Conservation (phyloP, 345 rosid genomes). For the Aquilaria yunnanensis region DNA sequence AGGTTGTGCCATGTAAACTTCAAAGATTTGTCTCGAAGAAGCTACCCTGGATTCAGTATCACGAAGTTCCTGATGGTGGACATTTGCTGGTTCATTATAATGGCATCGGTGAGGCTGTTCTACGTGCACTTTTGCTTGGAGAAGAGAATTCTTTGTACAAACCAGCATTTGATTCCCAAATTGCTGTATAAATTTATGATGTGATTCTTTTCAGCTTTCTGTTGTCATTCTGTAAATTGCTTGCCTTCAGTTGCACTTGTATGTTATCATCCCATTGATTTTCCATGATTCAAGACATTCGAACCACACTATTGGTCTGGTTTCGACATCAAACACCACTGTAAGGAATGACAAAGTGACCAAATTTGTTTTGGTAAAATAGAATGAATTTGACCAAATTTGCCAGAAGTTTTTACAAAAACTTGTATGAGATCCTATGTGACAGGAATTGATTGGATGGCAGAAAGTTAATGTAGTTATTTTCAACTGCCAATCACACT, state of each 20-base stretch:
- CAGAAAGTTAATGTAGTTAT: no score
- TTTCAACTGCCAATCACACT: no score
- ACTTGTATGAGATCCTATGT: no score
- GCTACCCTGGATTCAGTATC: conserved; percentile 72
- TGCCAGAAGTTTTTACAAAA: no score
- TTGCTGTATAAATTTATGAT: conserved; percentile 12
- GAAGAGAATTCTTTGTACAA: conserved; percentile 42
- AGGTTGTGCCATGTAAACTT: conserved; percentile 66
- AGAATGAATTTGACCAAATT: no score
- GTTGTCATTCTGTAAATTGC: conserved; percentile 19
- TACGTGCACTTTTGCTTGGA: conserved; percentile 56
- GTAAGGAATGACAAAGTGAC: no score
- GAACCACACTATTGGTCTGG: no score
- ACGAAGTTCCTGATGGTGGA: conserved; percentile 77
- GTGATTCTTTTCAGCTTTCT: conserved; percentile 4
- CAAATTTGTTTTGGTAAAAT: no score
- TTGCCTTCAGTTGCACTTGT: conserved; percentile 2
- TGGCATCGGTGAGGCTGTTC: conserved; percentile 57
- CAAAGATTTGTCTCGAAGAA: conserved; percentile 49
- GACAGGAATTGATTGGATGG: no score
- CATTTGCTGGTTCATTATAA: conserved; percentile 64
- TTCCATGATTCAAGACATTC: not conserved
- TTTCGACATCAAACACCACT: no score
- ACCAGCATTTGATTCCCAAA: conserved; percentile 18
- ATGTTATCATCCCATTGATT: conserved; percentile 10